Evolutionary conservation across 225 moss, liverwort and hornwort species (phyloP).

Genomic region (Pleurozium schreberi): DNA sequence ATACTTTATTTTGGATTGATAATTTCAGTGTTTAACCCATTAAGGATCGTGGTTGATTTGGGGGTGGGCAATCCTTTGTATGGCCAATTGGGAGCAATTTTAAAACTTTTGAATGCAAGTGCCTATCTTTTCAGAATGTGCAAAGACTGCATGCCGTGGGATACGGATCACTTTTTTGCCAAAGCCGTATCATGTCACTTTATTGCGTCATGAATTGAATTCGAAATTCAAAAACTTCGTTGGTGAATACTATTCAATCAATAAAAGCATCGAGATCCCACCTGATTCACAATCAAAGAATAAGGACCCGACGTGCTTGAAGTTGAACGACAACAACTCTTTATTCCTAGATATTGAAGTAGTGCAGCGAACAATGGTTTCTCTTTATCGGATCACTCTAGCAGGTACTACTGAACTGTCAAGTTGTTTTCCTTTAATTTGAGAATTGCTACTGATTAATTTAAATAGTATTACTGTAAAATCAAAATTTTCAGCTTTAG

Average conservation of each 20-base stretch:
- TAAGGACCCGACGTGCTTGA: neutral
- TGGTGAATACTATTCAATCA: neutral
- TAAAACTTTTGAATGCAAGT: no score
- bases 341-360: no score
- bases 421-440: no score
- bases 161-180: neutral
- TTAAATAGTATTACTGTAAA: no score
- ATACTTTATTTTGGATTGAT: neutral
- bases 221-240: neutral
- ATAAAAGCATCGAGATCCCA: neutral
- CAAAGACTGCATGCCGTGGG: neutral
- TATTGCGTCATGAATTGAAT: neutral
- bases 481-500: no score
- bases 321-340: neutral
- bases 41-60: no score
- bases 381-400: no score
- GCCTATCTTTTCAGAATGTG: neutral
- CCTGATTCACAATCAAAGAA: neutral
- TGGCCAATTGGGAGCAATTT: no score
- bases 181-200: neutral
- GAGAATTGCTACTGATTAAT: no score
- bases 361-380: no score
- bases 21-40: neutral
- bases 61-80: no score
- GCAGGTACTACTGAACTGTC: no score